phyloP scores from a whole-genome alignment of 768 basidiomycete species.

The Naganishia vaughanmartiniae region DNA sequence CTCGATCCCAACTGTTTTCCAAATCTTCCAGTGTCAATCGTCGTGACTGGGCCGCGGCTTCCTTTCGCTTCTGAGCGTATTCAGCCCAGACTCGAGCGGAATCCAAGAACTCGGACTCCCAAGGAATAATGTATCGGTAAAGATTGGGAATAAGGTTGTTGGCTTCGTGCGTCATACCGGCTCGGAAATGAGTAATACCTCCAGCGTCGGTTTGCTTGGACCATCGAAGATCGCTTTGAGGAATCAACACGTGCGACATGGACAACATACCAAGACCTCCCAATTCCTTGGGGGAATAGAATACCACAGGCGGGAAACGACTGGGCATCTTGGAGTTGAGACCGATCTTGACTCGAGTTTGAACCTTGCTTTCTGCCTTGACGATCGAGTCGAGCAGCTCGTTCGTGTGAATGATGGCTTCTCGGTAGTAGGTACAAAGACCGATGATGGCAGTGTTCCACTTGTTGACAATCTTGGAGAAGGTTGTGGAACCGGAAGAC shows the following conservation, averaged over 20 bases:
- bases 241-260: slow-evolving; percentile 98
- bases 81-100: slow-evolving; percentile 99
- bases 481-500: slow-evolving; percentile 97
- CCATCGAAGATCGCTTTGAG: slow-evolving; percentile 95
- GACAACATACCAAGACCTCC: slow-evolving; percentile 98
- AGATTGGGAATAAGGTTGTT: slow-evolving; percentile 90
- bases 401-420: slow-evolving; percentile 95
- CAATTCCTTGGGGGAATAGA: slow-evolving; percentile 96
- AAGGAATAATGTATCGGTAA: slow-evolving; percentile 93
- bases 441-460: slow-evolving; percentile 77
- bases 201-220: slow-evolving; percentile 97
- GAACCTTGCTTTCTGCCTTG: slow-evolving; percentile 99
- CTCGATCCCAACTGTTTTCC: slow-evolving; percentile 89
- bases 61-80: slow-evolving; percentile 98
- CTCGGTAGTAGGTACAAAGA: slow-evolving; percentile 96
- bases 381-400: slow-evolving; percentile 93
- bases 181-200: slow-evolving; percentile 97
- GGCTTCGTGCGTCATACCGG: slow-evolving; percentile 82
- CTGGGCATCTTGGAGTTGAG: slow-evolving; percentile 99
- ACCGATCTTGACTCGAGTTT: slow-evolving; percentile 99
- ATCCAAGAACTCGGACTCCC: slow-evolving; percentile 96
- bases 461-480: slow-evolving; percentile 85
- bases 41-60: slow-evolving; percentile 97
- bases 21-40: slow-evolving; percentile 94
- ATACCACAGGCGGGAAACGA: slow-evolving; percentile 79